Evolutionary conservation across 164 flowering plant species (phyloP), one percentile per base, ranked within the genome.

Genomic region (Chimonanthus salicifolius): DNA sequence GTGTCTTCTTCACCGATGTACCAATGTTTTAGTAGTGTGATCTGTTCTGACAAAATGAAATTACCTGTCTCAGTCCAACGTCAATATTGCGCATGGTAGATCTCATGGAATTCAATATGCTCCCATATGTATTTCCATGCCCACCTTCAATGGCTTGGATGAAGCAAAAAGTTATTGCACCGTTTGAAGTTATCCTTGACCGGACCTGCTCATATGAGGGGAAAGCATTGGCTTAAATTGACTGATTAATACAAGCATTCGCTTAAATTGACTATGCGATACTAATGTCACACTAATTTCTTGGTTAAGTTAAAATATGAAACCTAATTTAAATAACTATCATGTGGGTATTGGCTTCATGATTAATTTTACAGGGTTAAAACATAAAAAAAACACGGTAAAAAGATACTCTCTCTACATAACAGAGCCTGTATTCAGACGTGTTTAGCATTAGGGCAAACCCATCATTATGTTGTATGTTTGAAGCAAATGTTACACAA

Each of bases 131-230:
- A 69, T 84, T 21, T 21, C 81, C 92, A 7, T 89, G 87, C 11
- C 92, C 94, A 77, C 84, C 87, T 76, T 92, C 98, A 74, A 91
- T 83, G 11, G 98, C 98, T 85, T 91, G 92, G 72, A 92, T 88
- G 77, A 92, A 92, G 81, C 94, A 82, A 80, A 77, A 91, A n/a
- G 96, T 92, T 94, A 92, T 92, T 47, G 96, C 94, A 69, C 98
- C 96, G 6, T 95, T 90, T 78, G 96, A 92, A 67, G 98, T 88
- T 63, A 91, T 84, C 80, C 83, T 88, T 58, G 97, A 91, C 64
- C 91, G 74, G 78, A 94, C 98, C 98, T 93, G 82, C 68, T 47
- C 64, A 64, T 20, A 65, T 21, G 49, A 49, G 18, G 16, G 16
- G 47, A 71, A 11, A 11, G 11, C 16, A n/a, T 54, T 54, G 3